Evolutionary conservation across 2,329 filamentous ascomycete genomes (phyloP).

Genomic region (Alternaria solani): DNA sequence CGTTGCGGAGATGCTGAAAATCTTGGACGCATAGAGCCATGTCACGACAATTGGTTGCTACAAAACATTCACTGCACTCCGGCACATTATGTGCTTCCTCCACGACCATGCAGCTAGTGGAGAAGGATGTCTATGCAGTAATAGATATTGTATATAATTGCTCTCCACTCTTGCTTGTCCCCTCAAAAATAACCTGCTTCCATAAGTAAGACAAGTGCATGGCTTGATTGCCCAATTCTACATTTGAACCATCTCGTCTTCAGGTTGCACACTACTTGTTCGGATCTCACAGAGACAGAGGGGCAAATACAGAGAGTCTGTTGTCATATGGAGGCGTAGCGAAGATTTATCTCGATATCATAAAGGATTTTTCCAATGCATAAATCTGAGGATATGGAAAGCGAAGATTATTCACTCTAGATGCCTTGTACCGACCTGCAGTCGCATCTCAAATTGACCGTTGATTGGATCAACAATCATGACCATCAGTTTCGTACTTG

Average conservation of each 20-base stretch:
- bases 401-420: background rate
- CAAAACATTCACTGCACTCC: too few relatives aligned
- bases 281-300: too few relatives aligned
- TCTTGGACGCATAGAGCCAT: conserved; percentile 42
- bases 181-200: too few relatives aligned
- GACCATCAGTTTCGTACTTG: background rate
- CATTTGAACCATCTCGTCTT: too few relatives aligned
- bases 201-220: too few relatives aligned
- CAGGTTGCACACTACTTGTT: too few relatives aligned
- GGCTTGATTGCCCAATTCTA: too few relatives aligned
- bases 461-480: background rate
- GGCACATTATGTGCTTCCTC: background rate
- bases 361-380: too few relatives aligned
- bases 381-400: background rate
- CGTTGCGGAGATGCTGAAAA: conserved; percentile 66
- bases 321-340: too few relatives aligned
- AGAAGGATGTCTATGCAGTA: background rate
- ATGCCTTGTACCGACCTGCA: background rate
- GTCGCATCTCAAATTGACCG: background rate
- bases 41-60: background rate
- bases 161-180: background rate
- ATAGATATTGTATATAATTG: background rate
- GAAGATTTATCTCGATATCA: too few relatives aligned
- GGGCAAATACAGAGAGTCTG: too few relatives aligned
- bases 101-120: background rate